Conservation (phyloP, 2,329 filamentous ascomycete genomes). For the Arthrobotrys sinensis region DNA sequence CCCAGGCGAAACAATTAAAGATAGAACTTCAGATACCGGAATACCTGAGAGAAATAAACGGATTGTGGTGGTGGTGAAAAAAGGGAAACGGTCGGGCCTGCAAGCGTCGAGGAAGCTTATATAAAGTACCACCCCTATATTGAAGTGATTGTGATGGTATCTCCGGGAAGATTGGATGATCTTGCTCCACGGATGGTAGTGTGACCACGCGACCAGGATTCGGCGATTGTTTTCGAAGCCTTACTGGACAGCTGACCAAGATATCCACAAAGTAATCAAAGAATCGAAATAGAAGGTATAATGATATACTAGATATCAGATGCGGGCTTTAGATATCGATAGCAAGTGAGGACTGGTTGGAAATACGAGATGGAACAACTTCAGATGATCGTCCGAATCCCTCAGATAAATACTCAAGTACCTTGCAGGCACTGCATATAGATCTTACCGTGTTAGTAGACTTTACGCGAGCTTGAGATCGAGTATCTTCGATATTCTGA, state of each 20-base stretch:
- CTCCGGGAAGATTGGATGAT: no score
- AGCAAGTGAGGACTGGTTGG: neutral
- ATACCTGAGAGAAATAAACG: no score
- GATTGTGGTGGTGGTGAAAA: neutral
- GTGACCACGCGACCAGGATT: neutral
- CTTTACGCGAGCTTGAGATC: constrained; percentile 17
- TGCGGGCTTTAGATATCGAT: neutral
- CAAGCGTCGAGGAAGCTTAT: neutral
- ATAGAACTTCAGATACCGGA: no score
- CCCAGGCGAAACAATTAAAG: no score
- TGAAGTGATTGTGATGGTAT: neutral
- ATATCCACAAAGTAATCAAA: neutral
- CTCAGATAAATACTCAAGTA: constrained; percentile 1
- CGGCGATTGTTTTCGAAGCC: constrained; percentile 11
- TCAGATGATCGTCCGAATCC: neutral
- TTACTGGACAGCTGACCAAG: constrained; percentile 2
- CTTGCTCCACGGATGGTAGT: neutral
- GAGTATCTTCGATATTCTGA: constrained; percentile 20
- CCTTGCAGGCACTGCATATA: neutral
- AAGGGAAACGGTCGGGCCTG: no score
- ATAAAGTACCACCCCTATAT: neutral
- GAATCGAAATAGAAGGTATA: neutral
- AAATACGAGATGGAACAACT: constrained; percentile 16
- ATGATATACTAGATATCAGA: neutral
- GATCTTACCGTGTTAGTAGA: constrained; percentile 21